Conservation (phyloP, 176 grass and related monocot genomes). For the Lolium multiflorum region DNA sequence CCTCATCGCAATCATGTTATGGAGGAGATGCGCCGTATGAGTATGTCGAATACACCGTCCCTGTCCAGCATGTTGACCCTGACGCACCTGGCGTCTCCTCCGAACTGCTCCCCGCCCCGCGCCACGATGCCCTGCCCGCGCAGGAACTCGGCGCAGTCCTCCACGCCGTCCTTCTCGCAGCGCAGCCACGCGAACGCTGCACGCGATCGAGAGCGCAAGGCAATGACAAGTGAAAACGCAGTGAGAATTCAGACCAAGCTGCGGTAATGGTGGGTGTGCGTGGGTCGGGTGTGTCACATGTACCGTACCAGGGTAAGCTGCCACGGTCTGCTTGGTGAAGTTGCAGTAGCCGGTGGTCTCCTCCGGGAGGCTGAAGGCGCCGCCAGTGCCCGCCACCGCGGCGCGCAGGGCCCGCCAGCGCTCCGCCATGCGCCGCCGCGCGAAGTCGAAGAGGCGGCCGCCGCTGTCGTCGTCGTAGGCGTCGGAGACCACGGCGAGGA, state of each 20-base stretch:
- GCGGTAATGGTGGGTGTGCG: not conserved
- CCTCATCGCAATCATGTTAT: not conserved
- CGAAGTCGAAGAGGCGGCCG: slow-evolving; percentile 49
- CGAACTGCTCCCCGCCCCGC: slow-evolving; percentile 47
- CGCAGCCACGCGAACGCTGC: slow-evolving; percentile 63
- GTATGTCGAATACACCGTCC: slow-evolving; percentile 2
- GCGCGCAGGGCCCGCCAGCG: slow-evolving; percentile 50
- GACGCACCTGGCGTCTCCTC: slow-evolving; percentile 30
- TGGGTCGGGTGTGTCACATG: not conserved
- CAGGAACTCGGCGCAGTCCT: slow-evolving; percentile 46
- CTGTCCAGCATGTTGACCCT: slow-evolving; percentile 67
- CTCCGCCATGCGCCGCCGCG: slow-evolving; percentile 23
- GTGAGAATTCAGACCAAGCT: not conserved
- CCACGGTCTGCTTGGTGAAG: slow-evolving; percentile 33
- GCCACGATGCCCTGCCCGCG: slow-evolving; percentile 38
- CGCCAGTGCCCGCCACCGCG: slow-evolving; percentile 1
- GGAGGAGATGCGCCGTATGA: not conserved
- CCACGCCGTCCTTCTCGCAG: slow-evolving; percentile 39
- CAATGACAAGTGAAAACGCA: not conserved
- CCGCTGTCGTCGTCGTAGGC: slow-evolving; percentile 29
- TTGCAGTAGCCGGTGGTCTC: slow-evolving; percentile 38
- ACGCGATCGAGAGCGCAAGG: not conserved
- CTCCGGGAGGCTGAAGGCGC: slow-evolving; percentile 49
- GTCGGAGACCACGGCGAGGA: slow-evolving; percentile 56
- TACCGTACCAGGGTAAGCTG: slow-evolving; percentile 27